phyloP scores from a whole-genome alignment of 1,284 basidiomycete genomes.

The Apiotrichum mycotoxinovorans region DNA sequence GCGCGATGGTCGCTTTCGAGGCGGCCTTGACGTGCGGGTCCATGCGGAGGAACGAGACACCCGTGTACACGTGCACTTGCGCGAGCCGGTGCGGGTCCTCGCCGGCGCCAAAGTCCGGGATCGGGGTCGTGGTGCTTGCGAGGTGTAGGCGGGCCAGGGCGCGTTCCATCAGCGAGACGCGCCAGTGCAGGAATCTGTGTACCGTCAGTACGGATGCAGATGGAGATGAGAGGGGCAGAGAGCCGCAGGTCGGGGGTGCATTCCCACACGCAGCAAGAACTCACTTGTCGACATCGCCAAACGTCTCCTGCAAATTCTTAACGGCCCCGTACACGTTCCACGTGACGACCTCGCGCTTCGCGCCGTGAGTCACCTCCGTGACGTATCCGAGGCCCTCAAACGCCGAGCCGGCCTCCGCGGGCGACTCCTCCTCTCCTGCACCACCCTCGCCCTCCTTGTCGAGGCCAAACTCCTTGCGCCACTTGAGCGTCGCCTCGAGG shows the following conservation, averaged over 20 bases:
- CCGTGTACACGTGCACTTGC: conserved; percentile 29
- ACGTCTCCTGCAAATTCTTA: conserved; percentile 21
- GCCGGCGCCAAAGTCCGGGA: conserved; percentile 20
- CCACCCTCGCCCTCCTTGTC: conserved; percentile 10
- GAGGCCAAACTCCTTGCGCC: conserved; percentile 28
- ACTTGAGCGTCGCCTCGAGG: conserved; percentile 24
- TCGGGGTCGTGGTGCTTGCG: conserved; percentile 17
- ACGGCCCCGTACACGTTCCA: conserved; percentile 33
- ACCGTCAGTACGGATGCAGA: neutral
- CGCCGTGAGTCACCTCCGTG: conserved; percentile 13
- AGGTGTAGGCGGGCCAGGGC: conserved; percentile 23
- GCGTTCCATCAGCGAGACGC: conserved; percentile 26
- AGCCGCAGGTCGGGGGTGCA: too few species aligned
- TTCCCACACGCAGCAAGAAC: too few species aligned
- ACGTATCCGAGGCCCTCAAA: conserved; percentile 30
- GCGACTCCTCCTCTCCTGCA: neutral
- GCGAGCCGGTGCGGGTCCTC: conserved; percentile 26
- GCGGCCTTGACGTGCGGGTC: conserved; percentile 28
- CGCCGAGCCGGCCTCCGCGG: conserved; percentile 5
- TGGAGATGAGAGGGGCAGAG: neutral
- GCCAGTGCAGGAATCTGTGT: conserved; percentile 31
- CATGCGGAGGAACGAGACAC: conserved; percentile 30
- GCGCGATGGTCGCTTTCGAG: conserved; percentile 23
- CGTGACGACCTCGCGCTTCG: conserved; percentile 20
- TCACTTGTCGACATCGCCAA: conserved; percentile 28